A percentile compares a stretch with the other conserved stretches of the same genome.
phyloP scores from a whole-genome alignment of 164 flowering plant genomes.

The Nymphaea thermarum region DNA sequence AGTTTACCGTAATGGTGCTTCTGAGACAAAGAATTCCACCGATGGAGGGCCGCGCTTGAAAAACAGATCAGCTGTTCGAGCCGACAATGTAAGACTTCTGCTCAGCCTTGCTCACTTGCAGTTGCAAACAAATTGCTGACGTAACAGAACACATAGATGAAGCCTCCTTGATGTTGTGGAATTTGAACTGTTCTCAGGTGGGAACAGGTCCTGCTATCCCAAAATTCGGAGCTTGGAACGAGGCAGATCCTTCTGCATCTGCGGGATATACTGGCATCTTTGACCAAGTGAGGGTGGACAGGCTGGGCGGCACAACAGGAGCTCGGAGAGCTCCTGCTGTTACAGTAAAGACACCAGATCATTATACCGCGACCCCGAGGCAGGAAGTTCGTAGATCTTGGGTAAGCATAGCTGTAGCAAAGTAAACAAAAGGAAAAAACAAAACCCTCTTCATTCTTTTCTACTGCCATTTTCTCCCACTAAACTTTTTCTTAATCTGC shows the following conservation, averaged over 20 bases:
- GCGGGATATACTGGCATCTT: conserved; percentile 71
- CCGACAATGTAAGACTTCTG: conserved; percentile 28
- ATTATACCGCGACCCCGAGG: too few relatives aligned
- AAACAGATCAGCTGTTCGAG: conserved; percentile 21
- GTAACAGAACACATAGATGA: too few relatives aligned
- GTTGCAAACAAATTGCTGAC: too few relatives aligned
- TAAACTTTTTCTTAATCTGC: too few relatives aligned
- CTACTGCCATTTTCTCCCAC: too few relatives aligned
- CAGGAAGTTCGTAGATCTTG: too few relatives aligned
- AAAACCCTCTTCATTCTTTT: too few relatives aligned
- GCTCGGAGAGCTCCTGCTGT: conserved; percentile 5
- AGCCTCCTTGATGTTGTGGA: too few relatives aligned
- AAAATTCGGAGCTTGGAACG: conserved; percentile 85
- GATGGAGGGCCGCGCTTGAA: background rate
- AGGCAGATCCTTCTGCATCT: conserved; percentile 60
- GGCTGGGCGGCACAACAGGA: conserved; percentile 17
- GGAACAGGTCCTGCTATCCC: conserved; percentile 72
- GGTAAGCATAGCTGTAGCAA: too few relatives aligned
- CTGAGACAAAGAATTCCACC: too few relatives aligned
- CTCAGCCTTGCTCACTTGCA: background rate
- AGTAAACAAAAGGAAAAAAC: too few relatives aligned
- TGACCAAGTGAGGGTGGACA: conserved; percentile 66
- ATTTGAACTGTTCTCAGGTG: conserved; percentile 1
- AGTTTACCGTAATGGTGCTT: conserved; percentile 19
- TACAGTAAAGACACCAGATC: too few relatives aligned